Evolutionary conservation across 2,329 filamentous ascomycete genomes (phyloP), one percentile per base, ranked within the genome.

Genomic region (Ophiocordyceps polyrhachis-furcata): DNA sequence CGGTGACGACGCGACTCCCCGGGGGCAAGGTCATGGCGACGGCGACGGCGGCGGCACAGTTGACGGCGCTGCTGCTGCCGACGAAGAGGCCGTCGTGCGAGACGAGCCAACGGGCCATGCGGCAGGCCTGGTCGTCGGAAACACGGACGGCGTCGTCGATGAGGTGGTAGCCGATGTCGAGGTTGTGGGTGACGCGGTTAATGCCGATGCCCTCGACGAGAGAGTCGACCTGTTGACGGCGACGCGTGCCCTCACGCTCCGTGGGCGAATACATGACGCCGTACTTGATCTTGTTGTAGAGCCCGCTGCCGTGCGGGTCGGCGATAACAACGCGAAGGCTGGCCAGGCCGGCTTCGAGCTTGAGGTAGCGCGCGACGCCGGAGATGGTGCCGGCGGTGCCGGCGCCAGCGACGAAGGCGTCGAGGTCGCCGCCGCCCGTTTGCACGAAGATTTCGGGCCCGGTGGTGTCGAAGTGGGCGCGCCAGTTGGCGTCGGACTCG

Each of bases 181-280:
- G 91, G 60, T 96, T 98, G 44, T 78, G 74, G 1, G 91, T 98
- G n/a, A 94, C 71, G 2, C 91, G 79, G 58, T 94, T 98, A 61
- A 96, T 83, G 1, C 91, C 91, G 50, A 98, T 85, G 1, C 91
- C 91, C 63, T 98, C 93, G 25, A 98, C 86, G 50, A 98, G 85
- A 5, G 82, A 88, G 65, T 98, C 93, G 44, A 98, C 86, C 63
- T 98, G 93, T 54, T 84, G 79, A 47, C 91, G 72, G 43, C 93
- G 73, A 14, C 91, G 71, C 13, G 89, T 96, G 4, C 91, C 91
- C 68, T 98, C 91, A 50, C 74, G 76, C 64, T 98, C 91, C 28
- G 84, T 93, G 1, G 73, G 56, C 48, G 87, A 83, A 63, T 95
- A 98, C 85, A 98, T 94, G 49, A 98, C 91, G 5, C 89, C 91